Percentiles rank a stretch among this genome's conserved stretches.
Evolutionary conservation across 148 eudicot genomes (phyloP).

Genomic region (Polygonum aviculare): DNA sequence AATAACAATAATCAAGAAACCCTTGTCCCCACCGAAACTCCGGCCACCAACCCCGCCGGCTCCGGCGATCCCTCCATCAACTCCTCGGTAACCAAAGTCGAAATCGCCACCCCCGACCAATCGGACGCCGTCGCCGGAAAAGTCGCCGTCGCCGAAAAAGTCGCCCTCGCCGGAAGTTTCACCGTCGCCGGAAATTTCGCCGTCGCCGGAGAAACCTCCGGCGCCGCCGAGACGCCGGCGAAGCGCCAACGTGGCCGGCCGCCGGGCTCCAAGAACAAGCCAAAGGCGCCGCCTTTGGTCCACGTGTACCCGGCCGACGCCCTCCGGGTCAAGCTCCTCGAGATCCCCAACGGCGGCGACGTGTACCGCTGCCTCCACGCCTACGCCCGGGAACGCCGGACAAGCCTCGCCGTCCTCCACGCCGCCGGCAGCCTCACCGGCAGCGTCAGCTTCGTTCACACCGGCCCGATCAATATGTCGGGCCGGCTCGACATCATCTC

Average conservation of each 20-base stretch:
- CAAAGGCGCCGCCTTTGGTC: conserved; percentile 43
- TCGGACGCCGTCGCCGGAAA: conserved; percentile 9
- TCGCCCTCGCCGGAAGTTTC: no score
- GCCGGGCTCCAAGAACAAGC: conserved; percentile 54
- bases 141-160: no score
- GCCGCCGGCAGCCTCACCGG: neutral
- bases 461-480: neutral
- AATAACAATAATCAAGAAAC: no score
- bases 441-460: neutral
- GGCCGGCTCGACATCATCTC: neutral
- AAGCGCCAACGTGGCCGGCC: conserved; percentile 52
- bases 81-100: neutral
- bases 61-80: neutral
- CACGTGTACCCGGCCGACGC: conserved; percentile 41
- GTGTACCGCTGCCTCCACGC: neutral
- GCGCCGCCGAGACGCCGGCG: conserved; percentile 26
- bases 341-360: conserved; percentile 29
- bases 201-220: conserved; percentile 12
- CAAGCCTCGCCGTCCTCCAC: neutral
- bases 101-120: neutral
- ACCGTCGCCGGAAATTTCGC: neutral
- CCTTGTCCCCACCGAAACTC: neutral
- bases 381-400: neutral
- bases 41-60: neutral
- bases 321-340: conserved; percentile 48